phyloP scores from a whole-genome alignment of 164 flowering plant species.

The Santalum album region DNA sequence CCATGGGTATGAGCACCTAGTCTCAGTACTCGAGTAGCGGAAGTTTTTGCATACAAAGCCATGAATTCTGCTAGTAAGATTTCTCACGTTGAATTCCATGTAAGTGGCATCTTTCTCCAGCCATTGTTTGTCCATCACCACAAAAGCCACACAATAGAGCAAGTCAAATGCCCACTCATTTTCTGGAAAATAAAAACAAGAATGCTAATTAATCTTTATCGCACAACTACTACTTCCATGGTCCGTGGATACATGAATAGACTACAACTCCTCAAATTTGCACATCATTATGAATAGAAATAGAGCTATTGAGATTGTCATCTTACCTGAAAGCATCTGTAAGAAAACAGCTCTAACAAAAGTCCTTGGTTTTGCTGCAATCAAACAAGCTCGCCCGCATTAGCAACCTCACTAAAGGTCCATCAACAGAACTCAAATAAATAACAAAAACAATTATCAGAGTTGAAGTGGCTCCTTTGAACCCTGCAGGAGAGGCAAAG shows the following conservation, averaged over 20 bases:
- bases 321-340: conserved; percentile 72
- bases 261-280: no score
- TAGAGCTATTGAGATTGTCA: no score
- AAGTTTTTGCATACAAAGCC: no score
- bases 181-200: conserved; percentile 29
- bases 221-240: no score
- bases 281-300: no score
- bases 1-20: no score
- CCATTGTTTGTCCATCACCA: conserved; percentile 84
- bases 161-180: conserved; percentile 86
- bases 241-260: no score
- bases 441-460: no score
- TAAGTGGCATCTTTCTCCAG: conserved; percentile 78
- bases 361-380: conserved; percentile 68
- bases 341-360: conserved; percentile 60
- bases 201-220: background rate
- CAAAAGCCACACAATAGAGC: conserved; percentile 83
- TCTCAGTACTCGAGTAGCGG: no score
- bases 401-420: conserved; percentile 5
- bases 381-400: conserved; percentile 1
- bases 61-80: background rate
- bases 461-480: no score
- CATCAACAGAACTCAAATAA: no score
- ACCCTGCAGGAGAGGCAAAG: no score
- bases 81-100: conserved; percentile 87